These are phyloP conservation scores for Lachancea meyersii DNA, from an alignment of 805 yeast species.

Conservation along the genomic window DNA sequence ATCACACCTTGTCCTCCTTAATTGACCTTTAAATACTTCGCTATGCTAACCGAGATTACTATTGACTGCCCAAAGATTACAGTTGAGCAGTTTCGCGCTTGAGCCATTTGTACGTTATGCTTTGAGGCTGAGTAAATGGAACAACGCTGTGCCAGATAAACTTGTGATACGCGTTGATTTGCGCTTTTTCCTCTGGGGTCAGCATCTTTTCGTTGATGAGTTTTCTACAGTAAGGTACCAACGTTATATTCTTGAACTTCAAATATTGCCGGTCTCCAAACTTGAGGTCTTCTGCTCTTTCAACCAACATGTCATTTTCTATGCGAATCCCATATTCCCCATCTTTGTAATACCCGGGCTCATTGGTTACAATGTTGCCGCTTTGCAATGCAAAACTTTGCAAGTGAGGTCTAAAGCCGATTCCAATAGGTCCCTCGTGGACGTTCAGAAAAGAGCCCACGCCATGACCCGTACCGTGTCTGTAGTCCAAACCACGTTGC, in stretches of 20 bases:
- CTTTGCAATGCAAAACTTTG: constrained; percentile 46
- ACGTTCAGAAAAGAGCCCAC: constrained; percentile 89
- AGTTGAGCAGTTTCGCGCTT: constrained; percentile 43
- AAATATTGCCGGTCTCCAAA: constrained; percentile 54
- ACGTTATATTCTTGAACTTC: constrained; percentile 76
- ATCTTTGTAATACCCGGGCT: constrained; percentile 90
- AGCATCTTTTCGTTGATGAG: constrained; percentile 60
- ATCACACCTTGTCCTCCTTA: not conserved
- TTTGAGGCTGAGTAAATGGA: constrained; percentile 48
- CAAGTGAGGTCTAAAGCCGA: constrained; percentile 49
- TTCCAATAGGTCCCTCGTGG: constrained; percentile 90
- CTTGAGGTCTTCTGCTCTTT: constrained; percentile 36
- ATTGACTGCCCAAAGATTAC: not conserved
- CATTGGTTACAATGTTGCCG: constrained; percentile 82
- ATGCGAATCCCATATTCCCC: constrained; percentile 87
- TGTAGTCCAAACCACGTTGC: constrained; percentile 76
- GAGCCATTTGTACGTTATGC: constrained; percentile 65
- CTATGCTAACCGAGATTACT: not conserved
- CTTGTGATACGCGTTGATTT: constrained; percentile 65
- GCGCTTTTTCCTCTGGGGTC: constrained; percentile 51
- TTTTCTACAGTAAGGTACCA: constrained; percentile 75
- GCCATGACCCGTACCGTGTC: constrained; percentile 97
- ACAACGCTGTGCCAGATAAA: constrained; percentile 48
- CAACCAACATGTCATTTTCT: constrained; percentile 71
- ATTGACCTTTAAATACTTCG: not conserved